Base-by-base conservation (phyloP, 768 basidiomycete species). In the Rhizopogon rudus region DNA sequence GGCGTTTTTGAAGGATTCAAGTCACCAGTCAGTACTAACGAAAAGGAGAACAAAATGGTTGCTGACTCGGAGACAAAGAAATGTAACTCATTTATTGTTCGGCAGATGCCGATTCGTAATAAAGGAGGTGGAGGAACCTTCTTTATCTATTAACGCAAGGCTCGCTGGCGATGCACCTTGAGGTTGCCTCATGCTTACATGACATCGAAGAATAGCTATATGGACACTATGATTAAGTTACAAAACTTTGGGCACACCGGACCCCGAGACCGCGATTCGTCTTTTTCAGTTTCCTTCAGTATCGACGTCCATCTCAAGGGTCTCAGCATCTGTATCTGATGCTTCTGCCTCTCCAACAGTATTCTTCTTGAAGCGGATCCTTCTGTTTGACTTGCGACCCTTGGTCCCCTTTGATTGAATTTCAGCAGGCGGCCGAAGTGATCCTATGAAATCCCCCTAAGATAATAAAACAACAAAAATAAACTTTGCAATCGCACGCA, bases 351-450 rank as follows among this genome's bases (percentile, higher is more conserved):
- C 25, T 25, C 25, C 25, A 25, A 25, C 25, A 25, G 3, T 5
- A 25, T 4, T 25, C 65, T 67, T 57, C 71, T 67, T 17, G 74
- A 72, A 33, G 29, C 51, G 57, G 12, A 52, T 48, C 54, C 59
- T 69, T 37, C 60, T 61, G 37, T 33, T 54, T 0, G 69, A 69
- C 46, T 80, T 81, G 33, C 77, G 68, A 6, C 79, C 78, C 17
- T 71, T 75, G 0, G 77, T 81, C 41, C 71, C 70, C 54, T 75
- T 68, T 6, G 70, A 69, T 49, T 78, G 74, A 10, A 65, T 65
- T 5, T 64, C 62, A 13, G 70, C 71, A 13, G 77, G 75, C 14
- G 80, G 80, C 40, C 79, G 71, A 10, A 82, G 69, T 52, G 70
- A 69, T 40, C 44, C 70, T 71, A n/a, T 20, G 16, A 8, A 14